These are phyloP conservation scores for Aspergillus panamensis DNA, from an alignment of 495 filamentous ascomycete species.

Conservation along the genomic window DNA sequence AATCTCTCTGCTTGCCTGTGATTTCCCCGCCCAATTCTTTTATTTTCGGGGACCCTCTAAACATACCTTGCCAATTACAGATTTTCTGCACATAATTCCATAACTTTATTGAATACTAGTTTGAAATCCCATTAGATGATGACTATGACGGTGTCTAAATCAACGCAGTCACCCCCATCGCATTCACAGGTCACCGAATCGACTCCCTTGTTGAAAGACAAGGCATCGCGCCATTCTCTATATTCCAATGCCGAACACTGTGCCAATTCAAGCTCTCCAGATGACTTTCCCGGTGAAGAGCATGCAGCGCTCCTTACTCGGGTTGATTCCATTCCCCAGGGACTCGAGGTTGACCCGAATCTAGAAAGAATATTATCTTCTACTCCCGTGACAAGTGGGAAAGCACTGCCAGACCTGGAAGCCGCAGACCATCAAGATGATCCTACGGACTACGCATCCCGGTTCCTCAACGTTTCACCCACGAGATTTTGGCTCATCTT, in stretches of 20 bases:
- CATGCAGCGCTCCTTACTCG: slow-evolving; percentile 23
- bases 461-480: slow-evolving; percentile 46
- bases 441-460: slow-evolving; percentile 27
- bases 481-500: slow-evolving; percentile 54
- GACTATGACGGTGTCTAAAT: slow-evolving; percentile 2
- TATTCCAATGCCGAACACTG: slow-evolving; percentile 11
- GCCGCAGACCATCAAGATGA: slow-evolving; percentile 14
- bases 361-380: slow-evolving; percentile 29
- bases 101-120: no score
- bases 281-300: slow-evolving; percentile 16
- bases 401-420: slow-evolving; percentile 11
- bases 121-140: slow-evolving; percentile 1
- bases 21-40: no score
- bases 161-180: slow-evolving; percentile 1
- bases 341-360: slow-evolving; percentile 30
- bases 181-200: slow-evolving; percentile 20
- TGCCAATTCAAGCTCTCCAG: slow-evolving; percentile 18
- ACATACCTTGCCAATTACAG: no score
- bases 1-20: not conserved
- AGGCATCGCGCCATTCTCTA: not conserved
- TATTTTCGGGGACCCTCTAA: no score
- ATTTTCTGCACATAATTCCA: not conserved
- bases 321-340: slow-evolving; percentile 33
- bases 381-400: slow-evolving; percentile 12
- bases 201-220: slow-evolving; percentile 26